Evolutionary conservation across 129 eudicot genomes (phyloP), one percentile per base, ranked within the genome.

Genomic region (Cynara cardunculus): DNA sequence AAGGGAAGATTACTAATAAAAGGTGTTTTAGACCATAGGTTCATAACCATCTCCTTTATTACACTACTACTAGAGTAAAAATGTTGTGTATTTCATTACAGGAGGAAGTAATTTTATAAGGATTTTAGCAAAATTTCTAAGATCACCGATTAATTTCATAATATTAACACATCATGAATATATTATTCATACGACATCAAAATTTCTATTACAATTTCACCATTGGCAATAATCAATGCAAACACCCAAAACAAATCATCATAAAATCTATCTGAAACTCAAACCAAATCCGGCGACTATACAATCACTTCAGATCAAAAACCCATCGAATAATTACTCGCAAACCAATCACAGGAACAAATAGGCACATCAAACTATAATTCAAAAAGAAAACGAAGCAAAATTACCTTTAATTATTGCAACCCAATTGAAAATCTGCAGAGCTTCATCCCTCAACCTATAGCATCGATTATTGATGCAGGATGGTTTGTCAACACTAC

Each of bases 371-470:
- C 64, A 5, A 80, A 56, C 65, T 71, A 53, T 64, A 61, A 37
- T 37, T 25, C 3, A 26, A 2, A 69, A 7, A 19, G 8, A 76
- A 56, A 82, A 59, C 2, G 26, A 83, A 56, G 46, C n/a, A 71
- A 77, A 62, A 4, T 82, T 26, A 77, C 86, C 86, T 83, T 39
- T 7, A 70, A 25, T 27, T 19, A 19, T 53, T 64, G 75, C 73
- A 21, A 59, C 11, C 62, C 16, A 21, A 6, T 10, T 28, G 67
- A 59, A 59, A 26, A 71, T 39, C 18, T 10, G 62, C 77, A 82
- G 32, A 61, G 56, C 26, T 35, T 77, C 78, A 83, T 34, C 25
- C 56, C n/a, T 24, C 72, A 69, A 53, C 46, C 22, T 53, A 16
- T 7, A 0, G 53, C 10, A 21, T 34, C 30, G 21, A 76, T 75